Percentiles rank a stretch among this genome's conserved stretches.
Evolutionary conservation across 2,329 filamentous ascomycete genomes (phyloP).

Genomic region (Ophiocordyceps camponoti-saundersi): DNA sequence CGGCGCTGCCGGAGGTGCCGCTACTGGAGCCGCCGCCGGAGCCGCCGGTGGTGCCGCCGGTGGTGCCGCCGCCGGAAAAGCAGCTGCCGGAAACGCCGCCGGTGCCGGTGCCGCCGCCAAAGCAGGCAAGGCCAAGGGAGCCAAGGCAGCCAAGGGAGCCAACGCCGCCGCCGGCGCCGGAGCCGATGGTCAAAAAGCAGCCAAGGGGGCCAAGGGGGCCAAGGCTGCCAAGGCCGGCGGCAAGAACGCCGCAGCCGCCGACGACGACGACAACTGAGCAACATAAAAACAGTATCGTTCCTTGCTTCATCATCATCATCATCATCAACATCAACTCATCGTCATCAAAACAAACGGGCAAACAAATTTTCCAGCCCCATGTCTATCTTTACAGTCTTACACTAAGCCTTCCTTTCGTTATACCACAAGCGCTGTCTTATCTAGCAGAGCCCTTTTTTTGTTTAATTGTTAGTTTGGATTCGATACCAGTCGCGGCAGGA

Average conservation of each 20-base stretch:
- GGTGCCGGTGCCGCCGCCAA: not conserved
- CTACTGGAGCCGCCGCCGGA: not conserved
- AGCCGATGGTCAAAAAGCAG: not conserved
- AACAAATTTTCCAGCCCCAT: not conserved
- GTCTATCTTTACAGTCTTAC: not conserved
- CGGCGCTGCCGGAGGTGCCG: not conserved
- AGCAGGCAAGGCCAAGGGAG: not conserved
- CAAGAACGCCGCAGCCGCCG: not conserved
- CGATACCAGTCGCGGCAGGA: too few relatives aligned
- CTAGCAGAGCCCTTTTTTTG: not conserved
- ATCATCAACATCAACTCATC: not conserved
- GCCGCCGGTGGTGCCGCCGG: not conserved
- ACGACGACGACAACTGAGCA: not conserved
- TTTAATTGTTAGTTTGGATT: not conserved
- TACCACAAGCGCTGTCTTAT: not conserved
- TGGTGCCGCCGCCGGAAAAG: not conserved
- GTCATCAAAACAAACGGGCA: not conserved
- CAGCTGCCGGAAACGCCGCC: not conserved
- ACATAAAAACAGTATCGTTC: too few relatives aligned
- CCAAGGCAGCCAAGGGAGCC: not conserved
- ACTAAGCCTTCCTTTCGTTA: not conserved
- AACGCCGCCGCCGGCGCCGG: not conserved
- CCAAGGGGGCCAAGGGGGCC: not conserved
- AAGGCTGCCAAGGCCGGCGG: not conserved
- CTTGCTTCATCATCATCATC: too few relatives aligned